These are phyloP conservation scores for Colletotrichum neosansevieriae DNA, from an alignment of 2,329 filamentous ascomycete genomes.

Conservation along the genomic window DNA sequence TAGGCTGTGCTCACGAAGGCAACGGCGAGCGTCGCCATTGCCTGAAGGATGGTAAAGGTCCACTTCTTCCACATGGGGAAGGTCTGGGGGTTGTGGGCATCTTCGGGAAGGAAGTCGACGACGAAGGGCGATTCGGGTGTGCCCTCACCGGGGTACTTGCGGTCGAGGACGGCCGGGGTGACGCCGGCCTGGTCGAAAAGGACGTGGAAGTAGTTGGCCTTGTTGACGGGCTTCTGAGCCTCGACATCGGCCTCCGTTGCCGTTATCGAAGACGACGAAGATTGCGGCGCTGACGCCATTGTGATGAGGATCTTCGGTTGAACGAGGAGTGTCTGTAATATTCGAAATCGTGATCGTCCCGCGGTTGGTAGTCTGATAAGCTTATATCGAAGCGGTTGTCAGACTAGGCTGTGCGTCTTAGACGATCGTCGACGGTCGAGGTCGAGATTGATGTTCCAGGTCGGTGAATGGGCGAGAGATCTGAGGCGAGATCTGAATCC, in stretches of 20 bases:
- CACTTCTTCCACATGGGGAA: constrained; percentile 70
- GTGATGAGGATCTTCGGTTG: background rate
- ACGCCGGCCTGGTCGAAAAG: constrained; percentile 70
- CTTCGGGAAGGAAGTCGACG: constrained; percentile 73
- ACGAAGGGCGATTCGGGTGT: constrained; percentile 73
- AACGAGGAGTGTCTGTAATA: background rate
- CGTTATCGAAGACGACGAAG: constrained; percentile 48
- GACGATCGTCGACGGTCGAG: constrained; percentile 10
- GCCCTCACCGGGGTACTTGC: constrained; percentile 69
- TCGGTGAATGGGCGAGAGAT: constrained; percentile 22
- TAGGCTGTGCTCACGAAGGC: constrained; percentile 74
- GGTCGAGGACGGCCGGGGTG: constrained; percentile 66
- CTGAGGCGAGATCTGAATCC: constrained; percentile 28
- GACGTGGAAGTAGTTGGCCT: constrained; percentile 61
- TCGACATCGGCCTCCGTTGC: constrained; percentile 57
- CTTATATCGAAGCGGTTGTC: background rate
- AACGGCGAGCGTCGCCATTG: constrained; percentile 72
- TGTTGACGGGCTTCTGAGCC: constrained; percentile 50
- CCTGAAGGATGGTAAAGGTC: constrained; percentile 69
- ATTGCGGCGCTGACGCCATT: constrained; percentile 42
- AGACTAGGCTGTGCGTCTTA: constrained; percentile 17
- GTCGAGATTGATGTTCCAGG: constrained; percentile 1
- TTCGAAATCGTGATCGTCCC: background rate
- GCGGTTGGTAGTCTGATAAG: constrained; percentile 17
- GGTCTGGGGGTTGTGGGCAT: constrained; percentile 72